Conservation (phyloP, 345 rosid species). For the Durio zibethinus region DNA sequence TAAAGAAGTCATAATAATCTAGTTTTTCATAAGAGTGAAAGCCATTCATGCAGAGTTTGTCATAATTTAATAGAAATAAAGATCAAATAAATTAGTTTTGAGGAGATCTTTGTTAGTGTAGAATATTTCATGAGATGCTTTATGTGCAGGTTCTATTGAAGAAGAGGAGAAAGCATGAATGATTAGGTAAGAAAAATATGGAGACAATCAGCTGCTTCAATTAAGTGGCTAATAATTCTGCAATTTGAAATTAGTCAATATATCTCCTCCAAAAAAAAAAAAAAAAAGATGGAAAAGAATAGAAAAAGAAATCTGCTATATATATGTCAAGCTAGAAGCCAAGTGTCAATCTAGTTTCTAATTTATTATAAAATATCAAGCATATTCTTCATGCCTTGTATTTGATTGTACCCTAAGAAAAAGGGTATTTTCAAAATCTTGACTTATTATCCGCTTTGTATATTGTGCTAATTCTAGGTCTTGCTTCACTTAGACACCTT, state of each 20-base stretch:
- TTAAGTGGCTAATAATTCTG: background rate
- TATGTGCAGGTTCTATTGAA: background rate
- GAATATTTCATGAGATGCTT: background rate
- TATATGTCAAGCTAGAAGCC: background rate
- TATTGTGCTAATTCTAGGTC: background rate
- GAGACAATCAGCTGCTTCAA: background rate
- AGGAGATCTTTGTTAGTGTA: background rate
- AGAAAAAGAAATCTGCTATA: background rate
- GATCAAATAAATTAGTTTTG: background rate
- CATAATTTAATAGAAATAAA: background rate
- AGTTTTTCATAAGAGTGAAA: background rate
- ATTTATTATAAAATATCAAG: background rate
- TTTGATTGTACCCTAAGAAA: background rate
- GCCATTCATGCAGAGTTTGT: background rate
- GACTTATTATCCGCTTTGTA: background rate
- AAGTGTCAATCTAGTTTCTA: background rate
- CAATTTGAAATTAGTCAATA: background rate
- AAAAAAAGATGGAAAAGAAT: background rate
- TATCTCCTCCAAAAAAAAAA: background rate
- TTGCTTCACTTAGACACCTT: background rate
- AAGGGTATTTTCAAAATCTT: background rate
- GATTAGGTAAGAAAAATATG: background rate
- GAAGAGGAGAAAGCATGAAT: background rate
- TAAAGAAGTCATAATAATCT: background rate
- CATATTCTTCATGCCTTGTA: background rate